Percentiles rank a stretch among this genome's conserved stretches.
Evolutionary conservation across 2,329 filamentous ascomycete species (phyloP).

Genomic region (Nigrospora sphaerica): DNA sequence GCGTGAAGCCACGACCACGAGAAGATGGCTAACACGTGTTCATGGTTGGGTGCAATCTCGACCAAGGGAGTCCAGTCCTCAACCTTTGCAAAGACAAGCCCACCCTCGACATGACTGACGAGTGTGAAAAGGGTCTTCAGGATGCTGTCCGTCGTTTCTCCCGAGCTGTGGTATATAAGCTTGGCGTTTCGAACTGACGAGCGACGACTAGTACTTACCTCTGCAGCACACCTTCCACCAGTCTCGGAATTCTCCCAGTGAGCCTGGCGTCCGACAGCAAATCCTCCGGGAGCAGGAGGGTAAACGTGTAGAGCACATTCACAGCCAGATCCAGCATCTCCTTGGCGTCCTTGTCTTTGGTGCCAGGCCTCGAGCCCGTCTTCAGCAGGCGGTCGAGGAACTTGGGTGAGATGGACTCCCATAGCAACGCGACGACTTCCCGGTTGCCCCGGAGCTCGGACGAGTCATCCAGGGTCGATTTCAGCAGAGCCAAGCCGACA

Average conservation of each 20-base stretch:
- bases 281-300: constrained; percentile 45
- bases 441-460: constrained; percentile 41
- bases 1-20: constrained; percentile 49
- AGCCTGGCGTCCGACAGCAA: constrained; percentile 38
- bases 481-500: constrained; percentile 59
- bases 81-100: constrained; percentile 34
- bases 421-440: constrained; percentile 39
- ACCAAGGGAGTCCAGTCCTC: constrained; percentile 48
- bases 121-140: constrained; percentile 52
- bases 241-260: constrained; percentile 41
- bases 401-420: constrained; percentile 52
- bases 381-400: constrained; percentile 58
- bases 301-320: constrained; percentile 56
- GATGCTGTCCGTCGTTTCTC: constrained; percentile 43
- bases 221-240: constrained; percentile 45
- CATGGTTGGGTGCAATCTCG: constrained; percentile 47
- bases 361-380: constrained; percentile 34
- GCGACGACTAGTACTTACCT: constrained; percentile 32
- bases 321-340: constrained; percentile 59
- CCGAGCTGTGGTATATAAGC: constrained; percentile 31
- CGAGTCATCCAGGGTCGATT: constrained; percentile 57
- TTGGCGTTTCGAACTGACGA: not conserved
- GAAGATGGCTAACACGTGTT: constrained; percentile 48
- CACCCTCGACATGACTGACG: constrained; percentile 43
- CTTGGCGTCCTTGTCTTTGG: constrained; percentile 36